A percentile compares a stretch with the other conserved stretches of the same genome.
phyloP scores from a whole-genome alignment of 176 grass and related monocot species.

The Rhynchospora tenuis region DNA sequence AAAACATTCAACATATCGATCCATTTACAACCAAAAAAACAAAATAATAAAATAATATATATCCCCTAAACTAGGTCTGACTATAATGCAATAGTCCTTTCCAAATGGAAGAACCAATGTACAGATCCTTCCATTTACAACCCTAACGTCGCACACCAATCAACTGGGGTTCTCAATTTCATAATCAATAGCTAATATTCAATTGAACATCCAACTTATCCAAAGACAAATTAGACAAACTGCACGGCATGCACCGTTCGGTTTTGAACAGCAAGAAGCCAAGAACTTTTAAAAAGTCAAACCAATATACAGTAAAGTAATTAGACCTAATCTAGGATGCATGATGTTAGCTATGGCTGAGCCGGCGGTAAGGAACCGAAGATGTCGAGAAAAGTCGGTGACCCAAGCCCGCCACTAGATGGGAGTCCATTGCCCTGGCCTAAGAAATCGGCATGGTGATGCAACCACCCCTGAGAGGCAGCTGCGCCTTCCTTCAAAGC shows the following conservation, averaged over 20 bases:
- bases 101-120: background rate
- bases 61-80: background rate
- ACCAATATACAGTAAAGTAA: slow-evolving; percentile 20
- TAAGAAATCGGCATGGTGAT: slow-evolving; percentile 54
- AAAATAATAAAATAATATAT: background rate
- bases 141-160: background rate
- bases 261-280: background rate
- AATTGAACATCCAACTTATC: background rate
- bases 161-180: background rate
- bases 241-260: background rate
- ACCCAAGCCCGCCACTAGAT: slow-evolving; percentile 16
- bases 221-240: background rate
- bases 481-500: slow-evolving; percentile 48
- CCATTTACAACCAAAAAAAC: background rate
- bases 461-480: slow-evolving; percentile 51
- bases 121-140: background rate
- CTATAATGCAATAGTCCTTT: background rate
- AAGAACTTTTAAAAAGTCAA: slow-evolving; percentile 13
- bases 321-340: background rate
- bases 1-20: background rate
- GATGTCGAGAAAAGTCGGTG: slow-evolving; percentile 75
- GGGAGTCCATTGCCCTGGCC: slow-evolving; percentile 26
- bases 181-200: slow-evolving; percentile 3
- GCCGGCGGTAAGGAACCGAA: slow-evolving; percentile 42
- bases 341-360: slow-evolving; percentile 23